Evolutionary conservation across 1,284 basidiomycete genomes (phyloP), one percentile per base, ranked within the genome.

Genomic region (Fomes fomentarius): DNA sequence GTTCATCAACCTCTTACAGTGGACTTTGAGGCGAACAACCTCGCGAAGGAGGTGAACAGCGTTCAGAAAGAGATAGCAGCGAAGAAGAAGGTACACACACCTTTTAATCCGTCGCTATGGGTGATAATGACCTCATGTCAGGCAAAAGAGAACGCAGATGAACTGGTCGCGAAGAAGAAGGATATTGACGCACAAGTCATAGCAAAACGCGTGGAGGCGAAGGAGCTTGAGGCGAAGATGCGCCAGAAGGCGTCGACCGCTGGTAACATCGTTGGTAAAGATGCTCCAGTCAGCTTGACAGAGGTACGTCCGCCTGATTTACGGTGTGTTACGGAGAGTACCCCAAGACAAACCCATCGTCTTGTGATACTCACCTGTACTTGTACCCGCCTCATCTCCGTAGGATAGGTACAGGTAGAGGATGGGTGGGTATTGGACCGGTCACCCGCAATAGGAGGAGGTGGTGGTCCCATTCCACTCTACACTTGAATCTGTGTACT

Each of bases 31-130:
- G 79, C 85, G 37, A 93, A 93, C 67, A 79, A 78, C 25, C 74
- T 91, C 44, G 84, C 87, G 68, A 93, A 95, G 69, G 83, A 94
- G 64, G 85, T 93, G 54, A 98, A 98, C 68, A 84, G 85, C 11
- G 79, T 95, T 9, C 95, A 98, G 76, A 98, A 98, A 72, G 87
- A 96, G 72, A 98, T 99, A 69, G 90, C 86, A 4, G 80, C 84
- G 3, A 97, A 96, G 83, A 97, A 94, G 75, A 98, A 96, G 85
- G 93, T 85, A 62, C 40, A 68, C 42, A n/a, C 7, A 10, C 7
- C 8, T 17, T 14, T 26, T n/a, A n/a, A n/a, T 28, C 30, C 14
- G 19, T 39, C 26, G 3, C 5, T 10, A 26, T 10, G 12, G 34
- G 10, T 14, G 6, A 19, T 17, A 6, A 25, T 6, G n/a, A n/a